phyloP scores from a whole-genome alignment of 208 protist genomes.

The Acanthamoeba royreba region DNA sequence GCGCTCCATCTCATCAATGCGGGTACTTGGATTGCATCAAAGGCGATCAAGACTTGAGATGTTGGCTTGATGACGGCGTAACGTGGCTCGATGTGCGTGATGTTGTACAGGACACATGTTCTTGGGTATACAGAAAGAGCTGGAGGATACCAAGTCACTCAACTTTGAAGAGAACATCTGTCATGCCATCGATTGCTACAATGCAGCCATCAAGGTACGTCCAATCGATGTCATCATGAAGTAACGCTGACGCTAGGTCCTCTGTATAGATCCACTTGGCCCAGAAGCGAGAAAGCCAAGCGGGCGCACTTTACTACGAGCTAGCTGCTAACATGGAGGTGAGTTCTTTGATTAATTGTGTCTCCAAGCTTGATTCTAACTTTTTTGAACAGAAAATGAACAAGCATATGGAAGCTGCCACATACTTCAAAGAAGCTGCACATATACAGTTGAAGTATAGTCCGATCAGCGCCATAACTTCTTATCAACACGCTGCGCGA shows the following conservation, averaged over 20 bases:
- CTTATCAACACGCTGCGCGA: neutral
- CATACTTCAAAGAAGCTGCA: neutral
- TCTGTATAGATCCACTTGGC: neutral
- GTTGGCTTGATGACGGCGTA: no score
- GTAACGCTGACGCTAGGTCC: no score
- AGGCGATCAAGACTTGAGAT: neutral
- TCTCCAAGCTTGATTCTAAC: neutral
- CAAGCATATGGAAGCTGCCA: neutral
- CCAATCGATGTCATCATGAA: neutral
- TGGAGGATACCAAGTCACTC: neutral
- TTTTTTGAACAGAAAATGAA: neutral
- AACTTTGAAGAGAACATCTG: neutral
- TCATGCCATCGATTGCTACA: neutral
- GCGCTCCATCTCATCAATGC: neutral
- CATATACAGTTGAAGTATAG: neutral
- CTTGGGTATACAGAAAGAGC: neutral
- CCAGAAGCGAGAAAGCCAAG: neutral
- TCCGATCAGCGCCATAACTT: neutral
- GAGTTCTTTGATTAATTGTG: no score
- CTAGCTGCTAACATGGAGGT: neutral
- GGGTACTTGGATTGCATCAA: neutral
- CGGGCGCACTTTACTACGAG: neutral
- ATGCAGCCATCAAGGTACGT: neutral
- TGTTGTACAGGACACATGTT: neutral
- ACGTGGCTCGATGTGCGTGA: no score